Conservation (phyloP, 2,329 filamentous ascomycete species). For the Neofusicoccum parvum region DNA sequence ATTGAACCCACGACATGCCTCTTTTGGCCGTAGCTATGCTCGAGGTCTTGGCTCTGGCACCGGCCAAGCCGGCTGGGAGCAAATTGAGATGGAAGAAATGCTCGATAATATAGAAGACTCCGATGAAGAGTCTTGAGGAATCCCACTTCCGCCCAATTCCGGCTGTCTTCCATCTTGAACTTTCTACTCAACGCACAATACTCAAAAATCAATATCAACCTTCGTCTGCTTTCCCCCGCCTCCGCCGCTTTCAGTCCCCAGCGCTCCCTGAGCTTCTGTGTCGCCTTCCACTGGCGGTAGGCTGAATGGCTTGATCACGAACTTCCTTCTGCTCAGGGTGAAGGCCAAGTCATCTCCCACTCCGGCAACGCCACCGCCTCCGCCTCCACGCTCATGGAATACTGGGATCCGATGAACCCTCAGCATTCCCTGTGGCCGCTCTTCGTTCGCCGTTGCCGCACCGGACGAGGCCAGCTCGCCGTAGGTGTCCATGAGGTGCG, state of each 20-base stretch:
- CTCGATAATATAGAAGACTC: slow-evolving; percentile 40
- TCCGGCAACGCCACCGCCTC: slow-evolving; percentile 62
- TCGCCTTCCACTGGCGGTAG: slow-evolving; percentile 84
- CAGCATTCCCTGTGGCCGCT: slow-evolving; percentile 82
- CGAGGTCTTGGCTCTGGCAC: slow-evolving; percentile 57
- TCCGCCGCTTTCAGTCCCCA: slow-evolving; percentile 41
- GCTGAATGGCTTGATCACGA: slow-evolving; percentile 86
- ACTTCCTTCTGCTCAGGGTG: slow-evolving; percentile 77
- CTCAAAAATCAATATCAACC: slow-evolving; percentile 70
- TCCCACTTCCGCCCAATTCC: background rate
- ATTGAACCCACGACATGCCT: slow-evolving; percentile 45
- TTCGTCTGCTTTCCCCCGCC: slow-evolving; percentile 54
- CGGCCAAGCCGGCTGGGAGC: slow-evolving; percentile 59
- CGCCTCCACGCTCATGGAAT: slow-evolving; percentile 85
- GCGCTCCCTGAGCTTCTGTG: slow-evolving; percentile 57
- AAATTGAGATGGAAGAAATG: slow-evolving; percentile 66
- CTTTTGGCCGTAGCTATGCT: slow-evolving; percentile 60
- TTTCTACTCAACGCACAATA: background rate
- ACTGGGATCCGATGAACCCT: slow-evolving; percentile 81
- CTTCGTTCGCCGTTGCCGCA: slow-evolving; percentile 62
- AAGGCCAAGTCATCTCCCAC: slow-evolving; percentile 88
- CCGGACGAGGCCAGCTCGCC: slow-evolving; percentile 43
- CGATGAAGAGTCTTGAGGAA: slow-evolving; percentile 21
- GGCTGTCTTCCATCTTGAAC: slow-evolving; percentile 25
- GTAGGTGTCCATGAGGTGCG: slow-evolving; percentile 55